A percentile compares a stretch with the other conserved stretches of the same genome.
phyloP scores from a whole-genome alignment of 805 yeast species.

The Yamadazyma takamatsuzukensis region DNA sequence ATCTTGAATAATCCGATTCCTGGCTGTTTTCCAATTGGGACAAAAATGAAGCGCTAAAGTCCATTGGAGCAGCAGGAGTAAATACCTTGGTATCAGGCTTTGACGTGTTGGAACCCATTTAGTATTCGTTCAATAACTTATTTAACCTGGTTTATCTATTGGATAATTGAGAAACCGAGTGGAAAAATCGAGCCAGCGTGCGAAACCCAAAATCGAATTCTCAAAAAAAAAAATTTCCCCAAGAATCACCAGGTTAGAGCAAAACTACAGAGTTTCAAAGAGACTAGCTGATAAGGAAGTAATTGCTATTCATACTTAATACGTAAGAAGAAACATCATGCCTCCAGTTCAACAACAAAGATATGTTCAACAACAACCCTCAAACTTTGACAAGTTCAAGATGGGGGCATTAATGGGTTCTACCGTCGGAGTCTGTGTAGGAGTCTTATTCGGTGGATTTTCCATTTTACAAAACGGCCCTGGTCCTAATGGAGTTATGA shows the following conservation, averaged over 20 bases:
- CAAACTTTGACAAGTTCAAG: conserved; percentile 93
- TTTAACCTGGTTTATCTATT: too few species aligned
- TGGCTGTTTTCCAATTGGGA: conserved; percentile 58
- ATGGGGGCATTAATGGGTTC: conserved; percentile 98
- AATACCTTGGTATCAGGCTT: conserved; percentile 65
- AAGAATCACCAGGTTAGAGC: too few species aligned
- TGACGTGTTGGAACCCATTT: conserved; percentile 61
- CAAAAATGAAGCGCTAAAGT: conserved; percentile 61
- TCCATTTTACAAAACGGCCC: conserved; percentile 91
- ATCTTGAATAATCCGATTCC: conserved; percentile 69
- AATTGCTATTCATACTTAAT: conserved; percentile 4
- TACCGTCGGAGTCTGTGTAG: conserved; percentile 90
- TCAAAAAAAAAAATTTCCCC: too few species aligned
- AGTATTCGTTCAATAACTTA: too few species aligned
- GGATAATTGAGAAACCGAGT: too few species aligned
- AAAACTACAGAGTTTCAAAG: too few species aligned
- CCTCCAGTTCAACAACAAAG: conserved; percentile 72
- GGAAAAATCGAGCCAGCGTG: too few species aligned
- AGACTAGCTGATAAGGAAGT: neutral
- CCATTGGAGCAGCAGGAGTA: conserved; percentile 64
- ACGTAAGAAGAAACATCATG: conserved; percentile 28
- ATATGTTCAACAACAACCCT: conserved; percentile 56
- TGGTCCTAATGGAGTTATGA: conserved; percentile 96
- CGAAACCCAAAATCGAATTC: too few species aligned
- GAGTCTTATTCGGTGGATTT: conserved; percentile 90